Conservation (phyloP, 345 rosid genomes). For the Bruguiera sexangula region DNA sequence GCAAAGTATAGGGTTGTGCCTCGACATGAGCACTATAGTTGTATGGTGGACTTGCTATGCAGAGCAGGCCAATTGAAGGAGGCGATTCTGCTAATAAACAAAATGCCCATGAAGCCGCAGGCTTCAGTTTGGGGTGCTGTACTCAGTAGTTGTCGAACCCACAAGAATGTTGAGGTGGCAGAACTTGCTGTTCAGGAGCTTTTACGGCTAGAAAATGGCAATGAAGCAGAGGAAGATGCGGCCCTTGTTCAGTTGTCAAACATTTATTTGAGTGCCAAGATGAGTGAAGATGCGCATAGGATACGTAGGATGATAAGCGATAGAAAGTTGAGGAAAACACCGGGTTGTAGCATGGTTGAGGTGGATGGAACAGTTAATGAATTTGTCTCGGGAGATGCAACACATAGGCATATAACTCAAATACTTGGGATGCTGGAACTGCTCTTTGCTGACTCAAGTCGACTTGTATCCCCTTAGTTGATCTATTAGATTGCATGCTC, state of each 20-base stretch:
- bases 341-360: constrained; percentile 58
- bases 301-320: constrained; percentile 44
- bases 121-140: constrained; percentile 67
- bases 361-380: constrained; percentile 41
- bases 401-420: constrained; percentile 32
- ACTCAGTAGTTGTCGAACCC: constrained; percentile 48
- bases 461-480: too few species aligned
- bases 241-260: constrained; percentile 53
- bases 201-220: constrained; percentile 39
- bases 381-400: constrained; percentile 54
- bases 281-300: constrained; percentile 40
- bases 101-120: constrained; percentile 60
- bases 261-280: constrained; percentile 36
- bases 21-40: constrained; percentile 60
- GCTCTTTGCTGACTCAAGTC: constrained; percentile 6
- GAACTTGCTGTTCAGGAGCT: constrained; percentile 49
- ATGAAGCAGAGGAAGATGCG: constrained; percentile 50
- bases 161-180: constrained; percentile 54
- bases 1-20: constrained; percentile 34
- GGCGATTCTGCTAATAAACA: constrained; percentile 41
- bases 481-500: too few species aligned
- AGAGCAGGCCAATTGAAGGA: constrained; percentile 51
- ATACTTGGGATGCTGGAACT: constrained; percentile 39
- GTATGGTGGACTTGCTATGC: constrained; percentile 57
- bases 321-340: constrained; percentile 43